Evolutionary conservation across 2,329 filamentous ascomycete genomes (phyloP).

Genomic region (Fusarium euwallaceae): DNA sequence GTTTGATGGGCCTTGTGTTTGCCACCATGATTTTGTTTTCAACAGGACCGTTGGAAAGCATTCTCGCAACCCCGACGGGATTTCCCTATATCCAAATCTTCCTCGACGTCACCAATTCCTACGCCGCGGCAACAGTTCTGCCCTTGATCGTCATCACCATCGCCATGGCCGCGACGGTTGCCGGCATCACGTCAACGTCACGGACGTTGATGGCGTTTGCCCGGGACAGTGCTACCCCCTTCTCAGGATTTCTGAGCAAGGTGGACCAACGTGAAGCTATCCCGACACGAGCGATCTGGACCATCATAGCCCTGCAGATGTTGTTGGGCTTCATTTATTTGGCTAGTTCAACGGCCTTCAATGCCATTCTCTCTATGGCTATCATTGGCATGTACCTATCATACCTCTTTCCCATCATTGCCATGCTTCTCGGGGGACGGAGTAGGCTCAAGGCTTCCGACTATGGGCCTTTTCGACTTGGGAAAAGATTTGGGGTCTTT

Average conservation of each 20-base stretch:
- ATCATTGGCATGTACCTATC: constrained; percentile 12
- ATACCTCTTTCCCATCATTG: constrained; percentile 6
- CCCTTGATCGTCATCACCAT: not conserved
- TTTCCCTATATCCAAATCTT: constrained; percentile 17
- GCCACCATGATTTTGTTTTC: constrained; percentile 6
- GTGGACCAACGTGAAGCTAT: not conserved
- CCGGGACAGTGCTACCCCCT: not conserved
- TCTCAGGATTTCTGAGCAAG: not conserved
- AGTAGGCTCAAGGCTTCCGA: not conserved
- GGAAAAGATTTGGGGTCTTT: not conserved
- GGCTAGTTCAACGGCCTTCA: constrained; percentile 10
- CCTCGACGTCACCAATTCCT: not conserved
- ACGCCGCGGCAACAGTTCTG: not conserved
- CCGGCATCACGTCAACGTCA: constrained; percentile 1
- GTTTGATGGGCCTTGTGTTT: constrained; percentile 8
- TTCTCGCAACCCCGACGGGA: constrained; percentile 5
- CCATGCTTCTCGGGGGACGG: not conserved
- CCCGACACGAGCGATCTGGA: not conserved
- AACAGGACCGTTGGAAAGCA: not conserved
- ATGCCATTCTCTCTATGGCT: constrained; percentile 19
- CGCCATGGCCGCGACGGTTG: constrained; percentile 9
- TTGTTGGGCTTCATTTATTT: constrained; percentile 9
- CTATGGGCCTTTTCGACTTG: not conserved
- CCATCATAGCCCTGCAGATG: not conserved
- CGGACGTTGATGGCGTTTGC: constrained; percentile 15